Percentiles rank a stretch among this genome's conserved stretches.
phyloP scores from a whole-genome alignment of 345 rosid species.

The Garcia nutans region DNA sequence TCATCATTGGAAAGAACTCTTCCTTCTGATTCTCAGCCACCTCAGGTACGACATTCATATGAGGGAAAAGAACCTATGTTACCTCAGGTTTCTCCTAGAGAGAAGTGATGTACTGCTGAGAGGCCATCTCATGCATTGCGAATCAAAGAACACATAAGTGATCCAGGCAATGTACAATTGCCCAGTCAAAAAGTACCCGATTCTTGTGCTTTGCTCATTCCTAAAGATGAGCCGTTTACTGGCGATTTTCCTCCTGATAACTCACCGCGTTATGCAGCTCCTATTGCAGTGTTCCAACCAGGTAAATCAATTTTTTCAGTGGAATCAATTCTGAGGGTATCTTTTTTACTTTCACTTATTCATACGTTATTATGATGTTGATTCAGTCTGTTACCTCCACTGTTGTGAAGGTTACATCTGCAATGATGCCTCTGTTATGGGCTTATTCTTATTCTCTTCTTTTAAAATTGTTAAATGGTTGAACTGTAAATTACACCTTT shows the following conservation, averaged over 20 bases:
- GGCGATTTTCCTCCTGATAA: constrained; percentile 36
- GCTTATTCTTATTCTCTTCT: background rate
- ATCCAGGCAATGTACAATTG: constrained; percentile 7
- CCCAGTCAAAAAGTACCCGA: constrained; percentile 23
- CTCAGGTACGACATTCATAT: constrained; percentile 19
- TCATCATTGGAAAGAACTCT: constrained; percentile 3
- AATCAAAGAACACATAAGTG: constrained; percentile 29
- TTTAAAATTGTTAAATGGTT: background rate
- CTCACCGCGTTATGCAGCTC: constrained; percentile 35
- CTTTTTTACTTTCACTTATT: too few relatives aligned
- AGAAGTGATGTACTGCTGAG: constrained; percentile 18
- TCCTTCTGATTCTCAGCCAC: constrained; percentile 15
- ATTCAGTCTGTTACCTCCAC: background rate
- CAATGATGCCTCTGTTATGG: constrained; percentile 10
- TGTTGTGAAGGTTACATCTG: background rate
- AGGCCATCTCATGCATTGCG: constrained; percentile 28
- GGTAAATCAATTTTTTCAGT: constrained; percentile 30
- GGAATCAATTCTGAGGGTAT: background rate
- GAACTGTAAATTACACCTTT: background rate
- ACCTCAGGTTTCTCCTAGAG: constrained; percentile 24
- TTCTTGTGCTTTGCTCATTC: constrained; percentile 28
- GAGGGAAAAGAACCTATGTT: constrained; percentile 50
- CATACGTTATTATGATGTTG: background rate
- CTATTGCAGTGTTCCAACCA: constrained; percentile 49
- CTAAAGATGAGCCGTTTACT: constrained; percentile 58